These are phyloP conservation scores for Aspergillus cristatus DNA, from an alignment of 495 filamentous ascomycete species.

Conservation along the genomic window DNA sequence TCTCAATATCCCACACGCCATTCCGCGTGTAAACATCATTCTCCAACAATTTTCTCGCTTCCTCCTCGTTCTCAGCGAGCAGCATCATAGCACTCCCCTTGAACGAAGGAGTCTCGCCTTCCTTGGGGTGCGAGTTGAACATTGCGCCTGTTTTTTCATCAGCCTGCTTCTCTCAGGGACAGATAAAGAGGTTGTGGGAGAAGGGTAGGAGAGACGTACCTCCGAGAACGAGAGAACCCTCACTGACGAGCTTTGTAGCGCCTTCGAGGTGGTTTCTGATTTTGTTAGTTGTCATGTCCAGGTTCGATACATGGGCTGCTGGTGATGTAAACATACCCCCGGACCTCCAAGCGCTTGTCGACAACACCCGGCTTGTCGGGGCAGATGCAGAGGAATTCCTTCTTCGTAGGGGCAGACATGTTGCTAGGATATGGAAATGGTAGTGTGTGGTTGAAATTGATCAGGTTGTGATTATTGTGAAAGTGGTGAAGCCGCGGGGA, in stretches of 20 bases:
- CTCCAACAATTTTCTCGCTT: conserved; percentile 54
- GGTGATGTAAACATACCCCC: conserved; percentile 48
- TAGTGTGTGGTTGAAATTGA: conserved; percentile 1
- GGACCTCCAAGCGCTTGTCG: conserved; percentile 59
- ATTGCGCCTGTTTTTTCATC: conserved; percentile 48
- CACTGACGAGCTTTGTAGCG: conserved; percentile 24
- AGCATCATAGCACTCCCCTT: conserved; percentile 61
- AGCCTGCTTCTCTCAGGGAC: neutral
- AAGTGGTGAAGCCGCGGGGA: neutral
- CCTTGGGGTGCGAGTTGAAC: conserved; percentile 54
- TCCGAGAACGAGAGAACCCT: conserved; percentile 25
- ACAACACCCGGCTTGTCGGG: conserved; percentile 65
- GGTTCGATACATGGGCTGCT: neutral
- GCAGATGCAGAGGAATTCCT: conserved; percentile 79
- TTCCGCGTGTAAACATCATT: conserved; percentile 59
- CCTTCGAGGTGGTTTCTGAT: conserved; percentile 27
- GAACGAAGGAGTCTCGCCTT: conserved; percentile 55
- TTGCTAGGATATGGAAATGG: conserved; percentile 8
- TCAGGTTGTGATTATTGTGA: neutral
- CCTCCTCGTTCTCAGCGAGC: conserved; percentile 55
- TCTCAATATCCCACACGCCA: conserved; percentile 81
- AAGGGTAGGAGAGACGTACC: conserved; percentile 19
- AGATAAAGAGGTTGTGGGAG: neutral
- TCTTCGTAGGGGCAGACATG: conserved; percentile 37
- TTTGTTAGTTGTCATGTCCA: too few species aligned